A percentile compares a stretch with the other conserved stretches of the same genome.
These are phyloP conservation scores for Penicillium sp. DNA, from an alignment of 2,329 filamentous ascomycete species.

Conservation along the genomic window DNA sequence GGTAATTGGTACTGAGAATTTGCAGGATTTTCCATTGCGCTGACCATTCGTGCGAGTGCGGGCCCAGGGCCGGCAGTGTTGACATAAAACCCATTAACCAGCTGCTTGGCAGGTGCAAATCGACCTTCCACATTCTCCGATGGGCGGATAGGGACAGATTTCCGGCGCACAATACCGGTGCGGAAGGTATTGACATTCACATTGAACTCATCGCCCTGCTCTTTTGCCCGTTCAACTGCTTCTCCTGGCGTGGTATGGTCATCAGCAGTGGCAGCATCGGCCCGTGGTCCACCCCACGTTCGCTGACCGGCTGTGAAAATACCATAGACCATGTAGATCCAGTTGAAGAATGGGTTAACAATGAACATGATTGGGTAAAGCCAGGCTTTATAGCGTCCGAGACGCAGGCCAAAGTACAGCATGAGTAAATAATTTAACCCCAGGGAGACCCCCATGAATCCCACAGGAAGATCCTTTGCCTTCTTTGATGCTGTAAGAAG, in stretches of 20 bases:
- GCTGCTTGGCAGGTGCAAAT: constrained; percentile 69
- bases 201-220: constrained; percentile 81
- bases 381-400: constrained; percentile 89
- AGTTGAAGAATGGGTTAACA: constrained; percentile 95
- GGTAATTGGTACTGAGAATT: constrained; percentile 51
- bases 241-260: constrained; percentile 71
- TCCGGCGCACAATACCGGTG: constrained; percentile 39
- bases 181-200: constrained; percentile 83
- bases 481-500: constrained; percentile 79
- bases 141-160: constrained; percentile 65
- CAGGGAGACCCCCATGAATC: constrained; percentile 88
- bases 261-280: constrained; percentile 81
- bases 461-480: constrained; percentile 76
- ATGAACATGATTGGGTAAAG: constrained; percentile 95
- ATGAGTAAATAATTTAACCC: constrained; percentile 93
- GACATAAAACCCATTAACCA: constrained; percentile 66
- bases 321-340: constrained; percentile 96
- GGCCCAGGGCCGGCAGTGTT: constrained; percentile 66
- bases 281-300: constrained; percentile 92
- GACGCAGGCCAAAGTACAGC: constrained; percentile 87
- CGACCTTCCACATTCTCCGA: constrained; percentile 72
- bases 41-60: constrained; percentile 52
- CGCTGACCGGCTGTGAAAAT: constrained; percentile 92
- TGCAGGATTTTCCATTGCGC: constrained; percentile 40
- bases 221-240: constrained; percentile 77